Percentiles rank a stretch among this genome's conserved stretches.
Conservation (phyloP, 768 basidiomycete species). For the Tephrocybe sp. region DNA sequence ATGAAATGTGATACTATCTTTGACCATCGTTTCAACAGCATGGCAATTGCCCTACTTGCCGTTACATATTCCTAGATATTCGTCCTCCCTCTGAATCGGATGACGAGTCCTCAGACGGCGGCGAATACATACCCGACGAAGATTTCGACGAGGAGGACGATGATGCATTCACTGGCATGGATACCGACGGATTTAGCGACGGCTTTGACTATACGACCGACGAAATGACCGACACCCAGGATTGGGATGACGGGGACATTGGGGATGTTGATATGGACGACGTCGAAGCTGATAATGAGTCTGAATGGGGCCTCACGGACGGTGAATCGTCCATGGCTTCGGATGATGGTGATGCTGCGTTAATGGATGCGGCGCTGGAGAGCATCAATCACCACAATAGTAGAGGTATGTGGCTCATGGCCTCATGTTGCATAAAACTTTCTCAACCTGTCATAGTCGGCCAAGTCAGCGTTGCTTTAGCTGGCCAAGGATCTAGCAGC, state of each 20-base stretch:
- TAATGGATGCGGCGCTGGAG: slow-evolving; percentile 14
- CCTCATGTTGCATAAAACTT: not conserved
- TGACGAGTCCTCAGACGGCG: slow-evolving; percentile 64
- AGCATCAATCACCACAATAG: slow-evolving; percentile 7
- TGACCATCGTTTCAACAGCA: slow-evolving; percentile 39
- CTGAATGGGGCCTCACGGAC: slow-evolving; percentile 43
- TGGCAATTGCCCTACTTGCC: slow-evolving; percentile 69
- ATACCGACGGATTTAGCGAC: slow-evolving; percentile 41
- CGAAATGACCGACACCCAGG: slow-evolving; percentile 32
- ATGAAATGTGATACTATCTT: not conserved
- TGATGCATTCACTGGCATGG: slow-evolving; percentile 41
- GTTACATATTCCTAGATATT: slow-evolving; percentile 56
- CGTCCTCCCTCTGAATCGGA: slow-evolving; percentile 50
- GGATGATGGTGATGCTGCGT: slow-evolving; percentile 18
- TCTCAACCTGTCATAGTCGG: not conserved
- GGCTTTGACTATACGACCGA: slow-evolving; percentile 38
- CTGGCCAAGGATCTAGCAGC: slow-evolving; percentile 2
- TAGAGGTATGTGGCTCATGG: slow-evolving; percentile 16
- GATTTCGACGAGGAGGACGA: slow-evolving; percentile 53
- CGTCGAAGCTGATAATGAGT: slow-evolving; percentile 21
- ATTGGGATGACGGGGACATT: slow-evolving; percentile 18
- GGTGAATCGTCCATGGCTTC: slow-evolving; percentile 32
- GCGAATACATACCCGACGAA: slow-evolving; percentile 58
- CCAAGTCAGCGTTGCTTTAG: slow-evolving; percentile 5
- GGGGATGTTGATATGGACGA: slow-evolving; percentile 21